Percentiles rank a stretch among this genome's conserved stretches.
These are phyloP conservation scores for Limnanthes douglasii DNA, from an alignment of 345 rosid genomes.

Conservation along the genomic window DNA sequence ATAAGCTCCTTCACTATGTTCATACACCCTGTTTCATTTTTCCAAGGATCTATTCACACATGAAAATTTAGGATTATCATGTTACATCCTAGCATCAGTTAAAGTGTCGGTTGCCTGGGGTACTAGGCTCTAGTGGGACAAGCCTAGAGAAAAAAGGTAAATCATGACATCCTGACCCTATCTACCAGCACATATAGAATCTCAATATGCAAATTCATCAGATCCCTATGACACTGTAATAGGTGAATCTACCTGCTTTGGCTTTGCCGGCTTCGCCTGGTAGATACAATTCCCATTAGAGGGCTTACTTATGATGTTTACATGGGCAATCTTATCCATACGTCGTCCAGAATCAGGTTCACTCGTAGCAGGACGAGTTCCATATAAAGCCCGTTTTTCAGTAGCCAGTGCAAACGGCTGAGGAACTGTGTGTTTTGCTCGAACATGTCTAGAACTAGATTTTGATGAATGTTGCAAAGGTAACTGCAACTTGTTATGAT, in stretches of 20 bases:
- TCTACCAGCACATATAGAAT: too few relatives aligned
- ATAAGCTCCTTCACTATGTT: too few relatives aligned
- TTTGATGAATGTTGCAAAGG: slow-evolving; percentile 29
- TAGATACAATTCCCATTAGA: slow-evolving; percentile 11
- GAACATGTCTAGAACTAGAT: slow-evolving; percentile 21
- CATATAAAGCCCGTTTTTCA: slow-evolving; percentile 72
- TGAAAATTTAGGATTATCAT: too few relatives aligned
- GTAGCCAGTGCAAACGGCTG: slow-evolving; percentile 83
- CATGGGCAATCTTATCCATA: slow-evolving; percentile 6
- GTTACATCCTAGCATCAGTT: too few relatives aligned
- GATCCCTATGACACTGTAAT: too few relatives aligned
- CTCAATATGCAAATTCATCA: too few relatives aligned
- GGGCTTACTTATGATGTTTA: slow-evolving; percentile 14
- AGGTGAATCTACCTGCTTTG: slow-evolving; percentile 48
- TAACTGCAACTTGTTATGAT: slow-evolving; percentile 15
- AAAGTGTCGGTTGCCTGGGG: too few relatives aligned
- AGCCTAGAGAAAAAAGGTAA: too few relatives aligned
- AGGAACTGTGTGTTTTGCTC: slow-evolving; percentile 63
- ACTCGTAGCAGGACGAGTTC: slow-evolving; percentile 25
- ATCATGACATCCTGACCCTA: too few relatives aligned
- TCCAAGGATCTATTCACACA: too few relatives aligned
- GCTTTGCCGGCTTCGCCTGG: slow-evolving; percentile 16
- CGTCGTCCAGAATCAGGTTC: slow-evolving; percentile 16
- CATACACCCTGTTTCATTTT: too few relatives aligned
- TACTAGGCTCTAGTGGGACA: too few relatives aligned